phyloP scores from a whole-genome alignment of 1,284 basidiomycete species.

The Puccinia triticina region DNA sequence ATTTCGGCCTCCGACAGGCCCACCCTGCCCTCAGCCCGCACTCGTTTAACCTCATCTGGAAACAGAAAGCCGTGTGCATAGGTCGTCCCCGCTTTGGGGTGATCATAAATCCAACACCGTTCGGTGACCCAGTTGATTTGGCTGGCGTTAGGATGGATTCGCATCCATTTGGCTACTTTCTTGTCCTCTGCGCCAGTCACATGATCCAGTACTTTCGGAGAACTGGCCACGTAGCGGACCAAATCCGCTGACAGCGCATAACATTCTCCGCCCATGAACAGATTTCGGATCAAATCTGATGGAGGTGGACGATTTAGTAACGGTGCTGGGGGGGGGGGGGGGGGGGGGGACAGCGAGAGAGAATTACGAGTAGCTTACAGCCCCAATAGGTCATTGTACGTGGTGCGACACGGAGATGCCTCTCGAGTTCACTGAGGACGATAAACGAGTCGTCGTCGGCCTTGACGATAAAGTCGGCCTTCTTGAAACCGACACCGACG shows the following conservation, averaged over 20 bases:
- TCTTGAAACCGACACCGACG: slow-evolving; percentile 66
- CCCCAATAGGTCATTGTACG: slow-evolving; percentile 84
- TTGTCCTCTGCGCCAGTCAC: slow-evolving; percentile 90
- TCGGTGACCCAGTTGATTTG: slow-evolving; percentile 87
- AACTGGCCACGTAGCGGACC: slow-evolving; percentile 82
- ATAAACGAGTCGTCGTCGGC: slow-evolving; percentile 93
- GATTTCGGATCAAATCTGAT: slow-evolving; percentile 81
- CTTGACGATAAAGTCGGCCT: slow-evolving; percentile 82
- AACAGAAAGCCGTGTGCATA: slow-evolving; percentile 97
- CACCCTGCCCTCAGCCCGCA: slow-evolving; percentile 63
- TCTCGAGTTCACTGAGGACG: slow-evolving; percentile 88
- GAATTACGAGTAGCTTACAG: slow-evolving; percentile 63
- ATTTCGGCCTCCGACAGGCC: slow-evolving; percentile 60
- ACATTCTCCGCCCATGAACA: slow-evolving; percentile 94
- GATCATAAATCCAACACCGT: slow-evolving; percentile 97
- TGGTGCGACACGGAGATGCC: slow-evolving; percentile 75
- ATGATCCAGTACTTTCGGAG: slow-evolving; percentile 70
- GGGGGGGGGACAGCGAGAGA: background rate
- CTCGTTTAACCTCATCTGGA: slow-evolving; percentile 79
- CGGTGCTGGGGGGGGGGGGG: too few relatives aligned
- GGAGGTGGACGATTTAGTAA: slow-evolving; percentile 12
- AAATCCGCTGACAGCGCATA: slow-evolving; percentile 89
- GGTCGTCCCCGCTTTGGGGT: slow-evolving; percentile 83
- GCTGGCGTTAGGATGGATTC: slow-evolving; percentile 76
- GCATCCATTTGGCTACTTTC: slow-evolving; percentile 89